phyloP scores from a whole-genome alignment of 106 monocot genomes.

The Xerophyta viscosa region DNA sequence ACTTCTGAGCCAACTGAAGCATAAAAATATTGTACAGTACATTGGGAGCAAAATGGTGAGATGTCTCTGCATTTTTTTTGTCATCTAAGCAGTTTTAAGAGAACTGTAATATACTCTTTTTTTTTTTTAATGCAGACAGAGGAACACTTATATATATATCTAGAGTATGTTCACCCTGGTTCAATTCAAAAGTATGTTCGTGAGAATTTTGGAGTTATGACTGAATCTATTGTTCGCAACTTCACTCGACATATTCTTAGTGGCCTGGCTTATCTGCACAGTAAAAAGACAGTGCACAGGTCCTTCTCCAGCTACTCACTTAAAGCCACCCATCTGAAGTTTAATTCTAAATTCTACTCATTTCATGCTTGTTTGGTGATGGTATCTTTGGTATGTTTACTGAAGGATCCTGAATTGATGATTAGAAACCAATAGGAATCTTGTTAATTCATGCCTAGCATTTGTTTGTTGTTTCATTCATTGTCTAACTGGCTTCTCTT shows the following conservation, averaged over 20 bases:
- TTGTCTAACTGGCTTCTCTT: no score
- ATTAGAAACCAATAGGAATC: no score
- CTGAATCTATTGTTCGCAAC: constrained; percentile 95
- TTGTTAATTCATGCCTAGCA: no score
- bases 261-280: constrained; percentile 81
- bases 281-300: constrained; percentile 79
- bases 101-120: constrained; percentile 2
- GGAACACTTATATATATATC: constrained; percentile 78
- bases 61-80: constrained; percentile 1
- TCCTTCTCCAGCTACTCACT: constrained; percentile 12
- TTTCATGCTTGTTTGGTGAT: no score
- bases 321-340: neutral
- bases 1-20: constrained; percentile 87
- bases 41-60: constrained; percentile 92
- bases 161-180: constrained; percentile 93
- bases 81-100: no score
- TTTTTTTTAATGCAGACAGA: constrained; percentile 43
- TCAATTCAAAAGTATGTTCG: constrained; percentile 85
- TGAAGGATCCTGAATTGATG: no score
- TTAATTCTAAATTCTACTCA: no score
- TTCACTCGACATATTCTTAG: constrained; percentile 92
- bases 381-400: no score
- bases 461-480: no score
- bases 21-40: constrained; percentile 93
- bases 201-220: constrained; percentile 80